Percentiles rank a stretch among this genome's conserved stretches.
phyloP scores from a whole-genome alignment of 768 basidiomycete species.

The Phanerodontia chrysosporium region DNA sequence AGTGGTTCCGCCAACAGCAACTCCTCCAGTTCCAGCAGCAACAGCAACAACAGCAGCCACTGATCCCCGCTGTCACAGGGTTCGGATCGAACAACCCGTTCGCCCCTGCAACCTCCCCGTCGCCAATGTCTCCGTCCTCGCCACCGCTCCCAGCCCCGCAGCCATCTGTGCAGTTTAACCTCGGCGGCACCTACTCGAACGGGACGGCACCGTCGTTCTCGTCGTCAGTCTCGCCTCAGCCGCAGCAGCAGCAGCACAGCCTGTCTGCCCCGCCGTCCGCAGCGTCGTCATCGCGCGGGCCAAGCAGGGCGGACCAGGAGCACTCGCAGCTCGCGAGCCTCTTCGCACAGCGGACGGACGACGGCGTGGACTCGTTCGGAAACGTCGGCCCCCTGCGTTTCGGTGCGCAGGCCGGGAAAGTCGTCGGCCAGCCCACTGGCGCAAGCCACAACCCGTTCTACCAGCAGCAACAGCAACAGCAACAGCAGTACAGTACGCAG shows the following conservation, averaged over 20 bases:
- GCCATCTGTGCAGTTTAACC: constrained; percentile 48
- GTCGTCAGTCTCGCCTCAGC: constrained; percentile 32
- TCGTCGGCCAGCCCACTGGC: constrained; percentile 30
- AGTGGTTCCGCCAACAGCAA: constrained; percentile 64
- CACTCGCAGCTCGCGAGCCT: constrained; percentile 72
- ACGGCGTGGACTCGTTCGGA: constrained; percentile 94
- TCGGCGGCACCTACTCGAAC: constrained; percentile 63
- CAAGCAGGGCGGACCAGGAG: constrained; percentile 58
- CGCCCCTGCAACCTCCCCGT: constrained; percentile 42
- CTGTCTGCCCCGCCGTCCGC: constrained; percentile 30
- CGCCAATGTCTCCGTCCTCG: constrained; percentile 28
- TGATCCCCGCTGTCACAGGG: constrained; percentile 63
- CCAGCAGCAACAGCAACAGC: constrained; percentile 52
- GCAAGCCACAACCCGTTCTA: constrained; percentile 63
- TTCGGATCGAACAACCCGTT: constrained; percentile 97
- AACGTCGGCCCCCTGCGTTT: constrained; percentile 76
- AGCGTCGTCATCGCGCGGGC: constrained; percentile 15
- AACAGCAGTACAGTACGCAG: constrained; percentile 36
- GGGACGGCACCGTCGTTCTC: constrained; percentile 38
- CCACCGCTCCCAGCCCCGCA: constrained; percentile 25
- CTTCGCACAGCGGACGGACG: constrained; percentile 69
- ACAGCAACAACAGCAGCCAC: constrained; percentile 45
- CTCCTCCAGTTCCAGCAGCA: constrained; percentile 48
- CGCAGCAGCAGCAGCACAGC: constrained; percentile 29
- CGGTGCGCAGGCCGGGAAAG: constrained; percentile 27